These are phyloP conservation scores for Tuber magnatum DNA, from an alignment of 495 filamentous ascomycete species.

Conservation along the genomic window DNA sequence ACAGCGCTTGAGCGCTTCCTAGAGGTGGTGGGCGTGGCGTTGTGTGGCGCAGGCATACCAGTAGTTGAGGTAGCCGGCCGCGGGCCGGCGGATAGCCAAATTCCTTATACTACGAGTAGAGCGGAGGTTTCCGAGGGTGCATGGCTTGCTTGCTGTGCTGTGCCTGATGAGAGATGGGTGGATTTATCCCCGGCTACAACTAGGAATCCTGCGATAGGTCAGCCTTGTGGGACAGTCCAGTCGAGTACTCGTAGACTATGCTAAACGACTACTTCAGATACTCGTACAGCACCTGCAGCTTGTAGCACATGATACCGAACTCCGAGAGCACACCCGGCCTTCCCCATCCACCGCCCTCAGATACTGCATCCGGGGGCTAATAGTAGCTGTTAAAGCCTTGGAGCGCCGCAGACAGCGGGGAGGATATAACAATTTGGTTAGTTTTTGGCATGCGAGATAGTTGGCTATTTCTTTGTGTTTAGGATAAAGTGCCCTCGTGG, in stretches of 20 bases:
- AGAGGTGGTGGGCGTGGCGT: background rate
- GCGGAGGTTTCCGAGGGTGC: background rate
- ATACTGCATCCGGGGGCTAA: background rate
- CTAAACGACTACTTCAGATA: no score
- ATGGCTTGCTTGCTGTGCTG: background rate
- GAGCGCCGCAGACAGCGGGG: background rate
- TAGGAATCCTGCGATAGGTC: background rate
- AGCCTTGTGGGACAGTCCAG: no score
- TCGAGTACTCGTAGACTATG: no score
- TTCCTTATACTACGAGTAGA: background rate
- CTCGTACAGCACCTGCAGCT: no score
- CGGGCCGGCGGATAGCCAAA: background rate
- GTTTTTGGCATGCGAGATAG: background rate
- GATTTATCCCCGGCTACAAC: background rate
- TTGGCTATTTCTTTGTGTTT: background rate
- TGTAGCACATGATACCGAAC: background rate
- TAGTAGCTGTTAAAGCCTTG: background rate
- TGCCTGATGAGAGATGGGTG: background rate
- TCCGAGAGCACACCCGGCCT: background rate
- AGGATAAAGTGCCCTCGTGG: background rate
- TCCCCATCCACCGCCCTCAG: background rate
- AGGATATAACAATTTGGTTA: background rate
- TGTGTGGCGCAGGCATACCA: background rate
- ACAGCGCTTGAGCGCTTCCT: background rate
- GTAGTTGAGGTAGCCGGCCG: background rate